Conservation (phyloP, 2,329 filamentous ascomycete species). For the Apiospora aurea region DNA sequence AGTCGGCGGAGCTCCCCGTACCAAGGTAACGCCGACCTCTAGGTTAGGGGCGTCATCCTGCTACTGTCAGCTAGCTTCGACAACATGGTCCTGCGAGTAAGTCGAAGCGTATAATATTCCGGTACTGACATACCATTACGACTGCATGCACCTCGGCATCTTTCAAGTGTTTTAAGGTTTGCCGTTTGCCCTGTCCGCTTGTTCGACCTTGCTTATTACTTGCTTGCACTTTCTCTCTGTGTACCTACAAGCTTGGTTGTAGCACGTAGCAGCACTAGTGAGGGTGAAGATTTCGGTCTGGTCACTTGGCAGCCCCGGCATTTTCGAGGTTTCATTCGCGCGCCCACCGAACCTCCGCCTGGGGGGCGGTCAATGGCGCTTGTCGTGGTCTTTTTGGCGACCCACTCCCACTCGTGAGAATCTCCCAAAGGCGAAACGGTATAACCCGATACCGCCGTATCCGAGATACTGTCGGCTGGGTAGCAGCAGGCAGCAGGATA, state of each 20-base stretch:
- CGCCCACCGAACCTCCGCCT: conserved; percentile 17
- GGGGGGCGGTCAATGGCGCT: conserved; percentile 17
- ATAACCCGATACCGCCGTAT: conserved; percentile 16
- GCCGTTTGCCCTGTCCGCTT: not conserved
- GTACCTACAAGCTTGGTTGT: not conserved
- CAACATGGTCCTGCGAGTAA: conserved; percentile 12
- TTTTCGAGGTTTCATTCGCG: conserved; percentile 18
- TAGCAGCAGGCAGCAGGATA: not conserved
- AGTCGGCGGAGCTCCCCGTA: not conserved
- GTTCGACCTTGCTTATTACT: not conserved
- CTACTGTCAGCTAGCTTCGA: conserved; percentile 1
- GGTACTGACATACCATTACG: not conserved
- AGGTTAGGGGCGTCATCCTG: conserved; percentile 20
- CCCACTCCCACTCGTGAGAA: conserved; percentile 7
- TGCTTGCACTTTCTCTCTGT: not conserved
- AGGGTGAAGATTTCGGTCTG: conserved; percentile 6
- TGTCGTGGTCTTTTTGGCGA: not conserved
- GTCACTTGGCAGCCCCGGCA: conserved; percentile 15
- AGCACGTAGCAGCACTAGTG: not conserved
- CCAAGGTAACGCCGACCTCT: conserved; percentile 11
- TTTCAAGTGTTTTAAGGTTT: not conserved
- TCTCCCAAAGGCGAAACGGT: conserved; percentile 14
- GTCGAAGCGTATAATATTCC: not conserved
- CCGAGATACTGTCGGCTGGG: not conserved
- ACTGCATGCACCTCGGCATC: not conserved